Base-by-base conservation (phyloP, 257 asterid genomes). In the Craterostigma plantagineum region DNA sequence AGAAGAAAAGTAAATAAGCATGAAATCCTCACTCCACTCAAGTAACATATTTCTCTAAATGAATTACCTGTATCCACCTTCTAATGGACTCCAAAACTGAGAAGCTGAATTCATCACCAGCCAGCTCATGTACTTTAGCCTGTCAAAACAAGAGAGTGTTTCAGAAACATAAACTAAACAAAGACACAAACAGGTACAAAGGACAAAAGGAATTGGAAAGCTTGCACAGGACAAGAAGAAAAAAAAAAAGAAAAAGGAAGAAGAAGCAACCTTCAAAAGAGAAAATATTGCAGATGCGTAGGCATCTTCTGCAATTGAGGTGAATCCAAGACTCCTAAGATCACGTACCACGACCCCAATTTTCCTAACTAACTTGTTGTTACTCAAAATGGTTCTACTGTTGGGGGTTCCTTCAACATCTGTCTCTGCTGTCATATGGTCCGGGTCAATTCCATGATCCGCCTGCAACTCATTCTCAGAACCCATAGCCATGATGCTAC, bases 291-390 rank as follows among this genome's bases (percentile, higher is more conserved):
- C 92, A 51, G 98, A 87, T 18, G 93, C 95, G 57, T 87, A 87
- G 53, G 98, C 98, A 74, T 87, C 95, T 67, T 82, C 98, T 43
- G 93, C 93, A 75, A 87, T 59, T 56, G 98, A 76, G 55, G 92
- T 76, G 62, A 79, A 75, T 35, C 95, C 98, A 66, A 82, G 79
- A 59, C 67, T 72, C 71, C 98, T 72, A 37, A 87, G 86, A 58
- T 79, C 76, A 55, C 82, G 79, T 41, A 90, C 95, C 13, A 77
- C 92, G 62, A 66, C 70, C 44, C 93, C 98, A 43, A 90, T 77
- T 52, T 66, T 90, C 62, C 67, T 74, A 48, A 90, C 92, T 51
- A 83, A 55, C 59, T 64, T 70, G 63, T 64, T 70, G 60, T 75
- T 85, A 50, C 69, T 79, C 34, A 76, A 57, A 43, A 58, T 63